A percentile compares a stretch with the other conserved stretches of the same genome.
Evolutionary conservation across 2,329 filamentous ascomycete species (phyloP).

Genomic region (Hawksworthiomyces lignivorus): DNA sequence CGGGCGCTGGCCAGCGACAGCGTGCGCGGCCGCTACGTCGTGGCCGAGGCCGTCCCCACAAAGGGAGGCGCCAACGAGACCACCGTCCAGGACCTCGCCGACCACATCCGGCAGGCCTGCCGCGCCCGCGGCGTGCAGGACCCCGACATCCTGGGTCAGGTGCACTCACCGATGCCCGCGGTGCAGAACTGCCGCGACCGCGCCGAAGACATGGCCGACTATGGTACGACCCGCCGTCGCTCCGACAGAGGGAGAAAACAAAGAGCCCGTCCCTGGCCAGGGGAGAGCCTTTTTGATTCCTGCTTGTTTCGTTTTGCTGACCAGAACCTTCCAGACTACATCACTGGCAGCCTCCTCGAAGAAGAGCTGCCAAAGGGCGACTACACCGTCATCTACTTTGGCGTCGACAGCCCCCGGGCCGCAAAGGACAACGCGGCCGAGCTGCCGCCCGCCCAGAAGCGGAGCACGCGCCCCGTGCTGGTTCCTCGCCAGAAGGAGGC

Average conservation of each 20-base stretch:
- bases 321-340: slow-evolving; percentile 39
- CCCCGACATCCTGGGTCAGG: slow-evolving; percentile 31
- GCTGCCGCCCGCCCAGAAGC: slow-evolving; percentile 68
- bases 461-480: too few relatives aligned
- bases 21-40: slow-evolving; percentile 34
- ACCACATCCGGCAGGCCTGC: slow-evolving; percentile 42
- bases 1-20: slow-evolving; percentile 27
- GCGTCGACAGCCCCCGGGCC: slow-evolving; percentile 38
- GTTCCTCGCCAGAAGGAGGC: too few relatives aligned
- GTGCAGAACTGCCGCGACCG: slow-evolving; percentile 32
- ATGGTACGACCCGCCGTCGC: slow-evolving; percentile 41
- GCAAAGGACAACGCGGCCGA: slow-evolving; percentile 51
- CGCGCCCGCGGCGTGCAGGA: slow-evolving; percentile 26
- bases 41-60: slow-evolving; percentile 49
- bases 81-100: slow-evolving; percentile 31
- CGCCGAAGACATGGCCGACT: slow-evolving; percentile 37
- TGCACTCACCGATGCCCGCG: slow-evolving; percentile 32
- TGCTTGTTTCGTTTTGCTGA: slow-evolving; percentile 14
- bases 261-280: too few relatives aligned
- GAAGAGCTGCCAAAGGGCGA: slow-evolving; percentile 29
- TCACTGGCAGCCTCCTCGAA: slow-evolving; percentile 42
- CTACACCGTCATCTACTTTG: slow-evolving; percentile 72
- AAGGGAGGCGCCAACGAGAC: slow-evolving; percentile 22
- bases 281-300: too few relatives aligned
- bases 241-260: too few relatives aligned